A percentile compares a stretch with the other conserved stretches of the same genome.
phyloP scores from a whole-genome alignment of 176 grass and related monocot species.

The Metroxylon sagu region DNA sequence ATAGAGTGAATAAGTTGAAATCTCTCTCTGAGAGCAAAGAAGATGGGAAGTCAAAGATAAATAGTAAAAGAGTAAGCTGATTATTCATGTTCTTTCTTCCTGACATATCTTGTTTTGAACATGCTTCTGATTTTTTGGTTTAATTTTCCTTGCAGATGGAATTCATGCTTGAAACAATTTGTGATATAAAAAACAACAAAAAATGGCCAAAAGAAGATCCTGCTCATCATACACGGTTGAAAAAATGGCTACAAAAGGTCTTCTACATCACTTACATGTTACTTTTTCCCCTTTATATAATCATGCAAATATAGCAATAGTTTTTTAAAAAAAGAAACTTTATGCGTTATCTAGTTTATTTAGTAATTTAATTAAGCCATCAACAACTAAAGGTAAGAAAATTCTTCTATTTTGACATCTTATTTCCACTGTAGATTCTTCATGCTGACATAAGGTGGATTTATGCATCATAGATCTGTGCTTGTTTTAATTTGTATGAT shows the following conservation, averaged over 20 bases:
- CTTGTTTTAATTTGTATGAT: too few species aligned
- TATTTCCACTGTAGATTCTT: too few species aligned
- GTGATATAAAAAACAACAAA: constrained; percentile 96
- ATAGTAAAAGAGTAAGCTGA: constrained; percentile 62
- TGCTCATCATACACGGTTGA: constrained; percentile 61
- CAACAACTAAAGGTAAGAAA: too few species aligned
- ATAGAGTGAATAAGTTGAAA: constrained; percentile 60
- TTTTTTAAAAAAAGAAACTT: too few species aligned
- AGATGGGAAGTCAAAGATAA: constrained; percentile 45
- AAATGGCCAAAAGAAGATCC: constrained; percentile 76
- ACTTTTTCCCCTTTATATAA: too few species aligned
- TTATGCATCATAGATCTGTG: too few species aligned
- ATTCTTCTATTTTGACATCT: too few species aligned
- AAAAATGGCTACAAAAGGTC: constrained; percentile 96
- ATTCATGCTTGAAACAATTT: constrained; percentile 92
- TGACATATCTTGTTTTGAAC: constrained; percentile 10
- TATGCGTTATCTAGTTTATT: too few species aligned
- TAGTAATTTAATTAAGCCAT: too few species aligned
- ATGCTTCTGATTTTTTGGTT: constrained; percentile 19
- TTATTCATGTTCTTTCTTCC: constrained; percentile 1
- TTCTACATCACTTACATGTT: neutral
- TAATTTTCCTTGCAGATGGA: constrained; percentile 59
- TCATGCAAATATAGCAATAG: too few species aligned
- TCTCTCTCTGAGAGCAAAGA: constrained; percentile 22
- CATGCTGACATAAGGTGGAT: too few species aligned